These are phyloP conservation scores for Platanthera zijinensis DNA, from an alignment of 106 monocot species.

Conservation along the genomic window DNA sequence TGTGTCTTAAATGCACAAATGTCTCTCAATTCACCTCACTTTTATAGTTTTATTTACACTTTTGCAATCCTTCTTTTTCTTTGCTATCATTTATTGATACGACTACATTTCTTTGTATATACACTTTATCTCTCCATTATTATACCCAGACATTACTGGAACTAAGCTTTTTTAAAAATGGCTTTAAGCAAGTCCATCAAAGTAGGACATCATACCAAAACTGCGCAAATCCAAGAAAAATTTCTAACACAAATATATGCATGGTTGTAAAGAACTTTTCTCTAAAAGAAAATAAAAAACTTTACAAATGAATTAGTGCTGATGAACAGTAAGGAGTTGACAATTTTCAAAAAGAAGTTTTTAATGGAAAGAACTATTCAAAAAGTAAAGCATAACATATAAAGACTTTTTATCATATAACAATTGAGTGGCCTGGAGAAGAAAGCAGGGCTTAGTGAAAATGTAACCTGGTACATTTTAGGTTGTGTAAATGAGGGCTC, in stretches of 20 bases:
- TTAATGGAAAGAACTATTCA: neutral
- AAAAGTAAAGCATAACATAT: neutral
- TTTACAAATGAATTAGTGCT: neutral
- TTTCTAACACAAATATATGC: neutral
- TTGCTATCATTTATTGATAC: too few species aligned
- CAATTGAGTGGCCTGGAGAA: neutral
- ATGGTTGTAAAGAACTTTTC: neutral
- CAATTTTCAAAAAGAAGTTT: too few species aligned
- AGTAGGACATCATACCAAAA: neutral
- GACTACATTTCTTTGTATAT: too few species aligned
- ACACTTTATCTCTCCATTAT: too few species aligned
- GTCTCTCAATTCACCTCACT: too few species aligned
- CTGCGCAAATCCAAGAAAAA: neutral
- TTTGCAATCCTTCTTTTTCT: too few species aligned
- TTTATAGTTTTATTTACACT: too few species aligned
- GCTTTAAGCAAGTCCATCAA: neutral
- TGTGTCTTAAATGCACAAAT: too few species aligned
- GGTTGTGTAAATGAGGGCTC: slow-evolving; percentile 95
- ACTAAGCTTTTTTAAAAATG: neutral
- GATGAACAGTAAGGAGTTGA: neutral
- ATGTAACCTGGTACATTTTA: slow-evolving; percentile 86
- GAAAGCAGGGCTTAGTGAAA: neutral
- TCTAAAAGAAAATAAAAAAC: neutral
- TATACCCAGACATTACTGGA: too few species aligned
- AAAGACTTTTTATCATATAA: neutral